Conservation (phyloP, 345 rosid genomes). For the Eutrema japonicum region DNA sequence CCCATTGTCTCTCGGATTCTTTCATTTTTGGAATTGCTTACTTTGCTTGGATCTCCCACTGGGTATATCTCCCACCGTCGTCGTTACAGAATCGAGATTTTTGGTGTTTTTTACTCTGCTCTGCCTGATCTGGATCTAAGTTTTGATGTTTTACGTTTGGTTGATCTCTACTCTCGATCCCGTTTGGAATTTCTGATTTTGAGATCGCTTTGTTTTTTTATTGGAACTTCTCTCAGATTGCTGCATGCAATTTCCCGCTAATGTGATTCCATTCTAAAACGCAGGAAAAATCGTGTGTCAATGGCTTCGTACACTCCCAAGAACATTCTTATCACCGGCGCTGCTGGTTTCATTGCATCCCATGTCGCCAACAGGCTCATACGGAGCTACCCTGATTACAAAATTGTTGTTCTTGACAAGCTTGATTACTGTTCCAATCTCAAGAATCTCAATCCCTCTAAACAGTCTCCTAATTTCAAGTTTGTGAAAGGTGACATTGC, state of each 20-base stretch:
- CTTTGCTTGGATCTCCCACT: slow-evolving; percentile 2
- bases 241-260: slow-evolving; percentile 13
- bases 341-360: slow-evolving; percentile 88
- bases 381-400: slow-evolving; percentile 77
- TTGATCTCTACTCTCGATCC: background rate
- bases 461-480: slow-evolving; percentile 75
- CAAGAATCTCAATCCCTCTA: slow-evolving; percentile 72
- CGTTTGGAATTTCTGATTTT: too few species aligned
- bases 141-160: background rate
- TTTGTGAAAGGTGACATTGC: slow-evolving; percentile 84
- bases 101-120: background rate
- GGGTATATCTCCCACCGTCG: background rate
- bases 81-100: too few species aligned
- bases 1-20: background rate
- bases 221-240: background rate
- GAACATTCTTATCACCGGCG: slow-evolving; percentile 89
- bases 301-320: slow-evolving; percentile 68
- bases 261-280: background rate
- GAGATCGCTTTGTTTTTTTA: background rate
- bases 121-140: slow-evolving; percentile 16
- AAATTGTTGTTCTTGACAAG: slow-evolving; percentile 86
- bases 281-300: slow-evolving; percentile 9
- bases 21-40: background rate
- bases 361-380: slow-evolving; percentile 80
- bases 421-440: slow-evolving; percentile 89